A percentile compares a stretch with the other conserved stretches of the same genome.
Conservation (phyloP, 805 yeast species). For the Wickerhamomyces bovis region DNA sequence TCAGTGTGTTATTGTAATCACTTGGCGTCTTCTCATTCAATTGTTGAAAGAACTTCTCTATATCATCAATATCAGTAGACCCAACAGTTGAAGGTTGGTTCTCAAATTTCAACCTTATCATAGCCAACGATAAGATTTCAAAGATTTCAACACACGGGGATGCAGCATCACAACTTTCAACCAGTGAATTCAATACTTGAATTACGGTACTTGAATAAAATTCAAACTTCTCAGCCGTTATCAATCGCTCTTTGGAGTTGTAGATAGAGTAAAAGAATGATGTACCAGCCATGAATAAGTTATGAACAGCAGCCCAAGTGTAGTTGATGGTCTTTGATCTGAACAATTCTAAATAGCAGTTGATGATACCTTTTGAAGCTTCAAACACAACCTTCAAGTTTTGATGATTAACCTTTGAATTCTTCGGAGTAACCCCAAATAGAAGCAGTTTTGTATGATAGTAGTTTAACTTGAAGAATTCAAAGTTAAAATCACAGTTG, state of each 20-base stretch:
- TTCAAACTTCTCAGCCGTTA: constrained; percentile 42
- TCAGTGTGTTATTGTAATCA: constrained; percentile 1
- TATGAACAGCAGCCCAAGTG: constrained; percentile 92
- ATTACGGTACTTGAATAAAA: constrained; percentile 43
- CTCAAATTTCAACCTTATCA: constrained; percentile 48
- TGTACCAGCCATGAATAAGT: constrained; percentile 83
- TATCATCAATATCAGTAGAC: constrained; percentile 13
- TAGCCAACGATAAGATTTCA: constrained; percentile 66
- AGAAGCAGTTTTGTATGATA: constrained; percentile 66
- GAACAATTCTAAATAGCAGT: constrained; percentile 53
- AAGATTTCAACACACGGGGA: constrained; percentile 62
- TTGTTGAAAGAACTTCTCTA: constrained; percentile 22
- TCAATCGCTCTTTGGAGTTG: constrained; percentile 52
- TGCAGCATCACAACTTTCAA: constrained; percentile 77
- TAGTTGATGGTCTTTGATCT: constrained; percentile 61
- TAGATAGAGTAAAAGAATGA: constrained; percentile 75
- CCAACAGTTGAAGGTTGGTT: constrained; percentile 3
- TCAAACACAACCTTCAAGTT: constrained; percentile 54
- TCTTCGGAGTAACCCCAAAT: constrained; percentile 74
- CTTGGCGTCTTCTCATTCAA: constrained; percentile 17
- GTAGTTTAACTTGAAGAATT: constrained; percentile 69
- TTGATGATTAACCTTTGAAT: constrained; percentile 43
- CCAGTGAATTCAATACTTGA: constrained; percentile 51
- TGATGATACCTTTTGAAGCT: constrained; percentile 62
- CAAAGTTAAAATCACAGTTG: constrained; percentile 70